Percentiles rank a stretch among this genome's conserved stretches.
Conservation (phyloP, 2,329 filamentous ascomycete species). For the Cladorrhinum sp. region DNA sequence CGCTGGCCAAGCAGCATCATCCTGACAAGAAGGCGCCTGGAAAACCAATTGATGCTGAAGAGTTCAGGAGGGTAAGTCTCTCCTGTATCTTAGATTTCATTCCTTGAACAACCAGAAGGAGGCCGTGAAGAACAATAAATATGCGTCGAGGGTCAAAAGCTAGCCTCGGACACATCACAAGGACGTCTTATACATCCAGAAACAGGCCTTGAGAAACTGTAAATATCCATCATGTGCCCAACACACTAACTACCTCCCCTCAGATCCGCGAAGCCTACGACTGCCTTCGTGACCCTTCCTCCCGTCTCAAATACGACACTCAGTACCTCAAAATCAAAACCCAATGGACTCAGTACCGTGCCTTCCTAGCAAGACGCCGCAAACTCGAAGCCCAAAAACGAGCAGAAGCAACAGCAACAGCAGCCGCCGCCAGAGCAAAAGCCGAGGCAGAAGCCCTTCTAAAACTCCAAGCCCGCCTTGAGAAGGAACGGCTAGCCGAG, state of each 20-base stretch:
- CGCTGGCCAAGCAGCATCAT: conserved; percentile 10
- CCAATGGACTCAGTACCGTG: background rate
- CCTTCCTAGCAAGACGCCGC: background rate
- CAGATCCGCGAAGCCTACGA: conserved; percentile 10
- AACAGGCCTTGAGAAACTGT: background rate
- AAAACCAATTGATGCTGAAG: background rate
- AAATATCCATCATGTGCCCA: background rate
- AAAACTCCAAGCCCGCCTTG: background rate
- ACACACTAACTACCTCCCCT: background rate
- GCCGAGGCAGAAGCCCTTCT: background rate
- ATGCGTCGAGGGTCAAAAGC: too few relatives aligned
- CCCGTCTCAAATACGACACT: conserved; percentile 2
- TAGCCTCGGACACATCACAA: background rate
- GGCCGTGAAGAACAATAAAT: too few relatives aligned
- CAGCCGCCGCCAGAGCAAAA: background rate
- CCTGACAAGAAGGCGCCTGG: conserved; percentile 16
- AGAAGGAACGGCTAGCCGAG: background rate
- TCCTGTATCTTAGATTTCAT: background rate
- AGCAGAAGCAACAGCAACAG: background rate
- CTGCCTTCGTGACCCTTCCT: background rate
- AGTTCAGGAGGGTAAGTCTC: conserved; percentile 13
- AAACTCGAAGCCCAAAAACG: background rate
- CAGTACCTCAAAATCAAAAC: background rate
- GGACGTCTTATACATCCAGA: background rate
- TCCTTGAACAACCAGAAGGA: background rate